A percentile compares a stretch with the other conserved stretches of the same genome.
These are phyloP conservation scores for Dissoconium aciculare DNA, from an alignment of 2,329 filamentous ascomycete species.

Conservation along the genomic window DNA sequence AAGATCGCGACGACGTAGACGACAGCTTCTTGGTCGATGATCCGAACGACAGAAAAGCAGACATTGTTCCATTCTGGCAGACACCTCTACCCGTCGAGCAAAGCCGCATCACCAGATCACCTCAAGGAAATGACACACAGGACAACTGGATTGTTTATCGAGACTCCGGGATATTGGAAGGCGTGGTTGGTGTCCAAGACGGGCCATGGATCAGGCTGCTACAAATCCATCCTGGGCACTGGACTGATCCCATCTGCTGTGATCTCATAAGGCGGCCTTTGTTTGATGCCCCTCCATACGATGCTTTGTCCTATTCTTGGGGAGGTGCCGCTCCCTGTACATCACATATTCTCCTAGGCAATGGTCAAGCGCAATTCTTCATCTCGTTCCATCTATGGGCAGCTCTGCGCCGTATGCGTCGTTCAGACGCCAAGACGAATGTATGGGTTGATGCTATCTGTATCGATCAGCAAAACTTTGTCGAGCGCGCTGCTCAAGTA, in stretches of 20 bases:
- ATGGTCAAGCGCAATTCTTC: too few species aligned
- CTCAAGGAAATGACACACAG: too few species aligned
- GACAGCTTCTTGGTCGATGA: too few species aligned
- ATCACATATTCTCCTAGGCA: neutral
- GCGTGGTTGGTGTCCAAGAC: too few species aligned
- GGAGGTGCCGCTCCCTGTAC: neutral
- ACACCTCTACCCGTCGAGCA: too few species aligned
- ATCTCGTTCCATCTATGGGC: neutral
- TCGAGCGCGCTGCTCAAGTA: neutral
- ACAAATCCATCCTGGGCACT: neutral
- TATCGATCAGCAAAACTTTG: neutral
- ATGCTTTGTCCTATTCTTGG: slow-evolving; percentile 4
- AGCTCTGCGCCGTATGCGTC: neutral
- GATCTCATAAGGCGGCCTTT: neutral
- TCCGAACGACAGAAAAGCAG: too few species aligned
- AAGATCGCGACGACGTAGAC: too few species aligned
- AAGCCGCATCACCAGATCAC: too few species aligned
- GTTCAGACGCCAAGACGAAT: too few species aligned
- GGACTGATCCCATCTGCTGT: neutral
- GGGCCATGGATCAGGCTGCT: neutral
- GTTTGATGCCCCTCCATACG: slow-evolving; percentile 1
- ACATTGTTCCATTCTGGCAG: too few species aligned
- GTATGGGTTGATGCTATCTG: slow-evolving; percentile 1
- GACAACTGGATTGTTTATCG: too few species aligned
- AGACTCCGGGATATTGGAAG: too few species aligned